Percentiles rank a stretch among this genome's conserved stretches.
Evolutionary conservation across 208 protist genomes (phyloP).

Genomic region (Acanthamoeba healyi): DNA sequence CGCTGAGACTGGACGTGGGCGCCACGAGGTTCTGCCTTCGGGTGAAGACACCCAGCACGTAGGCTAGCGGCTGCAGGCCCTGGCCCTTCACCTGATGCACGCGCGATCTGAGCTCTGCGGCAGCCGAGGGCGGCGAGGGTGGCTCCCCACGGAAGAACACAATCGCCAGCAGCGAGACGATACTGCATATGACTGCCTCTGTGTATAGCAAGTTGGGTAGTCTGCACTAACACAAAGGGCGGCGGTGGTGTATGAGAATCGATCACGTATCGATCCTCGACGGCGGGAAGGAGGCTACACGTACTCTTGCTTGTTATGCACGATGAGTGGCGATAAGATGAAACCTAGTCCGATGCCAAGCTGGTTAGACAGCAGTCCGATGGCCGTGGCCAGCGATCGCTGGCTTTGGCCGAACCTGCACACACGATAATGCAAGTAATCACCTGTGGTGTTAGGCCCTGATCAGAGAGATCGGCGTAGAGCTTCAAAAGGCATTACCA

Average conservation of each 20-base stretch:
- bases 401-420: constrained; percentile 14
- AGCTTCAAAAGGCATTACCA: too few species aligned
- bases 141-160: constrained; percentile 36
- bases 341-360: constrained; percentile 1
- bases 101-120: not conserved
- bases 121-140: not conserved
- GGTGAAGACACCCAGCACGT: not conserved
- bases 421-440: too few species aligned
- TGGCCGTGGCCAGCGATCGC: not conserved
- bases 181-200: not conserved
- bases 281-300: too few species aligned
- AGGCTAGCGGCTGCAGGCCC: not conserved
- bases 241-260: not conserved
- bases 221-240: too few species aligned
- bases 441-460: too few species aligned
- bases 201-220: constrained; percentile 7
- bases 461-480: too few species aligned
- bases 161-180: not conserved
- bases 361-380: not conserved
- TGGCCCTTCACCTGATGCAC: not conserved
- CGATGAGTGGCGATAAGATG: not conserved
- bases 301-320: constrained; percentile 6
- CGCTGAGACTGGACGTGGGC: too few species aligned
- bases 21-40: not conserved
- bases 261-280: too few species aligned